Evolutionary conservation across 352 stramenopile genomes (phyloP), one percentile per base, ranked within the genome.

Genomic region (Pythium dissotocum): DNA sequence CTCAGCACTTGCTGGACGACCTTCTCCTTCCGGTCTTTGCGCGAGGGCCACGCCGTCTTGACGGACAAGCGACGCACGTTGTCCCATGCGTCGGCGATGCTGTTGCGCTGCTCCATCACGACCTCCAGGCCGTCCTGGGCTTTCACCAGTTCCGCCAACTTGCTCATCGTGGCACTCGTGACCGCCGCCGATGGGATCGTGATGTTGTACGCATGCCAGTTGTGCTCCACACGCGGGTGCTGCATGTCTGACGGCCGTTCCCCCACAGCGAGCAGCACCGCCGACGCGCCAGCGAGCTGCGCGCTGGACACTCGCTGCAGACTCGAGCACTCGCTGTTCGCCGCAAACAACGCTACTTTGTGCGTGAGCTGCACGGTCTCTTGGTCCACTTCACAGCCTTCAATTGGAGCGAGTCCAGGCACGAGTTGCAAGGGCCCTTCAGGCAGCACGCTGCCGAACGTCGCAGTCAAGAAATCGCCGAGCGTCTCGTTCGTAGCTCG

Each of bases 121-220:
- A 74, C 65, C 13, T 51, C 54, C 13, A 52, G 42, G 13, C 65
- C 56, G n/a, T 58, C 26, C n/a, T 62, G 58, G 8, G 59, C 40
- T 24, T 65, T 61, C 12, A 62, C 55, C 2, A 77, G 44, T 30
- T 60, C 63, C 6, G 60, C 32, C 9, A 91, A 55, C 10, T 59
- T 75, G 13, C 44, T 30, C 5, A 66, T 63, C 6, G 79, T 90
- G 12, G 59, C 35, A 4, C 51, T 69, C 4, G 82, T 82, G 21
- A 92, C 70, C 14, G 69, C 66, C 7, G 72, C 70, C 6, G 79
- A 74, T 8, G 77, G 70, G 33, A 90, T 88, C 16, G 80, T 88
- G 59, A 90, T 82, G 63, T 92, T 90, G 80, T 92, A 92, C 16
- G 63, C 82, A 16, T 79, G 54, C 84, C 84, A 92, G 57, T 46